Evolutionary conservation across 108 stramenopile species (phyloP).

Genomic region (Epithemia pelagica): DNA sequence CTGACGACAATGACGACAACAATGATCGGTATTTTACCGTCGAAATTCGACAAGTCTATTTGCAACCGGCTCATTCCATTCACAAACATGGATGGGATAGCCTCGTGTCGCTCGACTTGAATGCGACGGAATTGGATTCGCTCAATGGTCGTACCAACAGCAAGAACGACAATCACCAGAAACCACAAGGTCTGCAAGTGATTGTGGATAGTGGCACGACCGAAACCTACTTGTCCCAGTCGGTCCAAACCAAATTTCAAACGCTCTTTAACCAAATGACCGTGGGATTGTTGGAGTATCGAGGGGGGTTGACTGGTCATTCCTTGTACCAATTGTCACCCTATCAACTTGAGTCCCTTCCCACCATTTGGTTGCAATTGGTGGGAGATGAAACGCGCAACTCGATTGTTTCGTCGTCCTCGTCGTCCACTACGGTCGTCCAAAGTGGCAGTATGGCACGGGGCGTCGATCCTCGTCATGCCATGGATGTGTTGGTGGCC

Average conservation of each 20-base stretch:
- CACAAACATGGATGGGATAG: too few species aligned
- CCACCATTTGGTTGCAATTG: constrained; percentile 77
- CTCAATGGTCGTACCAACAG: too few species aligned
- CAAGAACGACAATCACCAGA: too few species aligned
- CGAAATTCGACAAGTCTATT: too few species aligned
- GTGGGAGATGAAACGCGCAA: constrained; percentile 27
- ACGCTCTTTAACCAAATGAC: constrained; percentile 49
- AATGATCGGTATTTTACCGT: too few species aligned
- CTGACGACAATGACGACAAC: too few species aligned
- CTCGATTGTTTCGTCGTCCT: constrained; percentile 20
- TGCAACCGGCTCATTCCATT: too few species aligned
- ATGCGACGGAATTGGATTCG: too few species aligned
- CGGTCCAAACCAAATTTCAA: constrained; percentile 43
- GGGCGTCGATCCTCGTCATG: constrained; percentile 46
- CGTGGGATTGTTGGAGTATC: too few species aligned
- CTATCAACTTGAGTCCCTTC: constrained; percentile 52
- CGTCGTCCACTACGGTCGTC: constrained; percentile 20
- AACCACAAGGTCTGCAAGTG: too few species aligned
- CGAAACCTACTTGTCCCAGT: constrained; percentile 82
- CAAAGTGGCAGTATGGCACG: constrained; percentile 40
- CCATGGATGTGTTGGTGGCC: constrained; percentile 64
- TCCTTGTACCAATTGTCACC: constrained; percentile 23
- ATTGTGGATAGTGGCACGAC: constrained; percentile 97
- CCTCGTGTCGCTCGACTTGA: too few species aligned
- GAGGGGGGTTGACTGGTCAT: constrained; percentile 42